phyloP scores from a whole-genome alignment of 2,329 filamentous ascomycete species.

The Arthrobotrys musiformis region DNA sequence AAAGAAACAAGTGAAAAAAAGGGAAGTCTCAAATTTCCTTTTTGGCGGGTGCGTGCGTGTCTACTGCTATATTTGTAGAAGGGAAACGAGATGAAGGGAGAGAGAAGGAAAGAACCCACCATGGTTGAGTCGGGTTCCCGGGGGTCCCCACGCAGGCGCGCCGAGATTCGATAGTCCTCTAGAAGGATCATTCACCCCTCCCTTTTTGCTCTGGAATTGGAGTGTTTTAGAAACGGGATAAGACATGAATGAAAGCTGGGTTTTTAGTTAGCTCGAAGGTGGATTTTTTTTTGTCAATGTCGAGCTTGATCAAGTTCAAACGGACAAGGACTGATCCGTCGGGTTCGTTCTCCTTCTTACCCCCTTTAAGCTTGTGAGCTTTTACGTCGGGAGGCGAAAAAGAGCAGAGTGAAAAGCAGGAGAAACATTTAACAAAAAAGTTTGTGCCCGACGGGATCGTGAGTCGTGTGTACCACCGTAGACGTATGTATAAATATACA shows the following conservation, averaged over 20 bases:
- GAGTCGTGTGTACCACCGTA: conserved; percentile 12
- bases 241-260: conserved; percentile 38
- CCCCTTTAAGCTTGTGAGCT: conserved; percentile 41
- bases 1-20: conserved; percentile 1
- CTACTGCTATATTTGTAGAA: conserved; percentile 6
- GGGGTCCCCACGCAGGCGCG: conserved; percentile 25
- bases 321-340: conserved; percentile 14
- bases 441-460: conserved; percentile 22
- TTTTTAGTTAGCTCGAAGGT: conserved; percentile 17
- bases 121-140: not conserved
- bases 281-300: not conserved
- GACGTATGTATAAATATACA: not conserved
- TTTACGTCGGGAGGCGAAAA: not conserved
- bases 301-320: conserved; percentile 13
- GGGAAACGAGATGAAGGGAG: conserved; percentile 27
- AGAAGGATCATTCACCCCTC: conserved; percentile 19
- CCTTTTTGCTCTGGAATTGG: conserved; percentile 28
- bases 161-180: conserved; percentile 20
- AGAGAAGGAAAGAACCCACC: conserved; percentile 15
- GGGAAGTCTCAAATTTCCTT: conserved; percentile 45
- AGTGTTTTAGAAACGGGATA: conserved; percentile 54
- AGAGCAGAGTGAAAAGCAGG: not conserved
- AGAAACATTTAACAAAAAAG: not conserved
- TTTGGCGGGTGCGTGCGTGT: conserved; percentile 42
- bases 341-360: conserved; percentile 6